phyloP scores from a whole-genome alignment of 2,329 filamentous ascomycete genomes.

The Drechslerella dactyloides region DNA sequence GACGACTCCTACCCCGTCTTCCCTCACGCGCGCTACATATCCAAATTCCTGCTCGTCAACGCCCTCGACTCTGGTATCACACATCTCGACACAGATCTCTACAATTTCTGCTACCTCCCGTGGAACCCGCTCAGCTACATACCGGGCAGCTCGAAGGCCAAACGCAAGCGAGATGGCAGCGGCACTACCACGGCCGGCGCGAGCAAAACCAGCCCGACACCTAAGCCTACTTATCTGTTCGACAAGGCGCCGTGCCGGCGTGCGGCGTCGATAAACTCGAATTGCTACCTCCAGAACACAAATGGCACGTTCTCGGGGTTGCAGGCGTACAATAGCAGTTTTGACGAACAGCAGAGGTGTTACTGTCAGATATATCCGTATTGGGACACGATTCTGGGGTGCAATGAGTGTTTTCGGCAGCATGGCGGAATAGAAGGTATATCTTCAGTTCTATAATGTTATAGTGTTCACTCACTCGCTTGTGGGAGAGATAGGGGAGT shows the following conservation, averaged over 20 bases:
- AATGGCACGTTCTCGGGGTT: conserved; percentile 38
- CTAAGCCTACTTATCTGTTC: conserved; percentile 27
- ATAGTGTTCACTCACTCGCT: too few relatives aligned
- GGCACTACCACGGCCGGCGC: background rate
- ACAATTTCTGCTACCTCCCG: conserved; percentile 36
- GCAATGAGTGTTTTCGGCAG: conserved; percentile 31
- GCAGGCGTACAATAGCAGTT: conserved; percentile 25
- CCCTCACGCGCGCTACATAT: conserved; percentile 25
- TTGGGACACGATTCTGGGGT: conserved; percentile 36
- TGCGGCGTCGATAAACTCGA: conserved; percentile 33
- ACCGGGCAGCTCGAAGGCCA: background rate
- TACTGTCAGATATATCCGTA: conserved; percentile 40
- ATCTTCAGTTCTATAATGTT: background rate
- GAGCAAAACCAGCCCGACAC: background rate
- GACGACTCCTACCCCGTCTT: conserved; percentile 28
- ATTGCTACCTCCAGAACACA: conserved; percentile 41
- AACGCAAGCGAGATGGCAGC: background rate
- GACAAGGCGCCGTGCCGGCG: conserved; percentile 25
- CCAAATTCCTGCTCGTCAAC: conserved; percentile 27
- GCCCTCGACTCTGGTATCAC: conserved; percentile 29
- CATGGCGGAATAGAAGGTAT: conserved; percentile 47
- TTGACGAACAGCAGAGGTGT: conserved; percentile 31
- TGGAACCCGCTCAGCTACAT: conserved; percentile 9
- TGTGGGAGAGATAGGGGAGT: too few relatives aligned
- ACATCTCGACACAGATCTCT: conserved; percentile 35